Evolutionary conservation across 345 rosid genomes (phyloP).

Genomic region (Hypericum perforatum): DNA sequence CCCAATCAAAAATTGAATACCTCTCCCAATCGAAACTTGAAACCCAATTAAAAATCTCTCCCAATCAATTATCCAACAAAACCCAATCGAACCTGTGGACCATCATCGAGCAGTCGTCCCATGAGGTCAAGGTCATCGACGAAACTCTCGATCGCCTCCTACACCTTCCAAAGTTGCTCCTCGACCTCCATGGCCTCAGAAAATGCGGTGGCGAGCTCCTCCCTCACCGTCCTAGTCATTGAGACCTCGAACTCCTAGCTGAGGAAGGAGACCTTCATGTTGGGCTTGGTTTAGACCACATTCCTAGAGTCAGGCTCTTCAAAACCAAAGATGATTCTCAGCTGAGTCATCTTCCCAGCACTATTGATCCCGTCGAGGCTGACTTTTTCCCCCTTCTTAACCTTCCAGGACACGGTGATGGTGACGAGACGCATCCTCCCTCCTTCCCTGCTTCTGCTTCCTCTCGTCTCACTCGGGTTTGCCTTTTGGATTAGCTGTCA

Average conservation of each 20-base stretch:
- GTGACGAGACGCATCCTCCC: too few relatives aligned
- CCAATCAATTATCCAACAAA: too few relatives aligned
- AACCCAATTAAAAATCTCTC: too few relatives aligned
- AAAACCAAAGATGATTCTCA: constrained; percentile 72
- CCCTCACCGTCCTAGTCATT: constrained; percentile 70
- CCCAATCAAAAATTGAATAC: too few relatives aligned
- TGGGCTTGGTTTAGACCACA: constrained; percentile 58
- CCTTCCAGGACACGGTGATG: constrained; percentile 90
- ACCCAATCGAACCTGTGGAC: too few relatives aligned
- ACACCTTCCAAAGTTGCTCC: constrained; percentile 60
- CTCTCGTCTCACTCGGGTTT: too few relatives aligned
- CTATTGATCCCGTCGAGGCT: constrained; percentile 90
- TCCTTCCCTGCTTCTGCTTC: too few relatives aligned
- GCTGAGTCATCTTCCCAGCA: constrained; percentile 92
- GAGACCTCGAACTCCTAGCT: constrained; percentile 94
- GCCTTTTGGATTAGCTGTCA: too few relatives aligned
- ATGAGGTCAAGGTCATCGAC: constrained; percentile 84
- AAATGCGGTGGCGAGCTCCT: constrained; percentile 85
- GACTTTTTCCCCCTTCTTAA: constrained; percentile 79
- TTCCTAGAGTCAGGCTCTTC: constrained; percentile 89
- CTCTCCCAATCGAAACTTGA: too few relatives aligned
- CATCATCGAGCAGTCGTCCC: constrained; percentile 96
- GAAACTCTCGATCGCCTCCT: constrained; percentile 63
- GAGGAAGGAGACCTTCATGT: constrained; percentile 70
- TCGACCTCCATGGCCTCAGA: constrained; percentile 82